A percentile compares a stretch with the other conserved stretches of the same genome.
phyloP scores from a whole-genome alignment of 495 filamentous ascomycete genomes.

The Gamarada debralockiae region DNA sequence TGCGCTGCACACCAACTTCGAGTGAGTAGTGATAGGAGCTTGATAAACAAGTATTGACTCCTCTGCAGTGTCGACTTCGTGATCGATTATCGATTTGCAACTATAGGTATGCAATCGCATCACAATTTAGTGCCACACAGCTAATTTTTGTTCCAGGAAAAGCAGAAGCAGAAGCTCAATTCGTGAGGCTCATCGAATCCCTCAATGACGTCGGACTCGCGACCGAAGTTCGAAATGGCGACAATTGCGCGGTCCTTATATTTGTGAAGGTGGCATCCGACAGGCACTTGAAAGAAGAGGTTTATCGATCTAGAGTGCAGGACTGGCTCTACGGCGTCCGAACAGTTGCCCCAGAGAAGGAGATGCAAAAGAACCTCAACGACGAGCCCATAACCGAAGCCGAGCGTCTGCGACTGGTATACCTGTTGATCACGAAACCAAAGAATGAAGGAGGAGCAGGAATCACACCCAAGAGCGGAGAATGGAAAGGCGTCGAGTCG shows the following conservation, averaged over 20 bases:
- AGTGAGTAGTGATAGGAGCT: conserved; percentile 5
- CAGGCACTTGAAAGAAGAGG: conserved; percentile 54
- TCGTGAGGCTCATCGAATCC: conserved; percentile 68
- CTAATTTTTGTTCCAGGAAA: conserved; percentile 48
- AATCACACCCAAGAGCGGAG: conserved; percentile 75
- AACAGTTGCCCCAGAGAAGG: conserved; percentile 69
- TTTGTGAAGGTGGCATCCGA: conserved; percentile 76
- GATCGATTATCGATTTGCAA: conserved; percentile 70
- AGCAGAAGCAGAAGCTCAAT: conserved; percentile 61
- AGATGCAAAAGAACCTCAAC: conserved; percentile 57
- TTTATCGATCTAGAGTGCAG: conserved; percentile 74
- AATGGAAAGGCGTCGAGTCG: conserved; percentile 81
- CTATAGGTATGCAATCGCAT: conserved; percentile 43
- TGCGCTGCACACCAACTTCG: conserved; percentile 23
- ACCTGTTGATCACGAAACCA: conserved; percentile 82
- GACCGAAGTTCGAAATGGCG: conserved; percentile 80
- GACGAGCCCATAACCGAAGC: conserved; percentile 77
- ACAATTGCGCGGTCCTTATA: conserved; percentile 71
- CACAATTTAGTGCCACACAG: background rate
- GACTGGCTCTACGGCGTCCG: conserved; percentile 96
- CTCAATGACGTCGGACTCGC: conserved; percentile 74
- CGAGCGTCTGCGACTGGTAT: conserved; percentile 79
- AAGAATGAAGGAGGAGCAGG: conserved; percentile 81
- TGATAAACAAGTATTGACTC: conserved; percentile 2
- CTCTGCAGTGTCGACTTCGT: conserved; percentile 80